Evolutionary conservation across 352 stramenopile species (phyloP).

Genomic region (Phytophthora sp.): DNA sequence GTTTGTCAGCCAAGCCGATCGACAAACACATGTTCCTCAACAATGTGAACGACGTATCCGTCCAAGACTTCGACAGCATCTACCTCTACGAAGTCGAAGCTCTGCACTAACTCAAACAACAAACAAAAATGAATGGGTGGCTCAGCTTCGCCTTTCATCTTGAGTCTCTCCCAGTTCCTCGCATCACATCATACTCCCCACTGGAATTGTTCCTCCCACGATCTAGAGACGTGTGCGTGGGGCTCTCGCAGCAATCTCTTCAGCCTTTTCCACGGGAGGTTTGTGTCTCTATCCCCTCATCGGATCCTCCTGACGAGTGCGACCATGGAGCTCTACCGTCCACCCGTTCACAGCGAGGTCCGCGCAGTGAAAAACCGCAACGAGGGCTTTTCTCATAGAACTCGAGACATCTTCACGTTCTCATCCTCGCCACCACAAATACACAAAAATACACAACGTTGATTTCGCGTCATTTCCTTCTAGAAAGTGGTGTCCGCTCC

Average conservation of each 20-base stretch:
- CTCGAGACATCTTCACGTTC: constrained; percentile 31
- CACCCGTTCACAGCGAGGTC: constrained; percentile 9
- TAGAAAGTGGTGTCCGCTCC: constrained; percentile 18
- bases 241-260: constrained; percentile 44
- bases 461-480: constrained; percentile 7
- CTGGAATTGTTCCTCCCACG: constrained; percentile 37
- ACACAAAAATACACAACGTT: background rate
- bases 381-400: constrained; percentile 17
- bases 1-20: constrained; percentile 40
- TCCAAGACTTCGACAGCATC: constrained; percentile 47
- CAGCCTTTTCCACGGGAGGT: constrained; percentile 44
- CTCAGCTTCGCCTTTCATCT: constrained; percentile 82
- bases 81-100: constrained; percentile 62
- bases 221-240: constrained; percentile 46
- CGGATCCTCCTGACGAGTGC: constrained; percentile 6
- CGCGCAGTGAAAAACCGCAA: background rate
- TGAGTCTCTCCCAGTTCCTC: constrained; percentile 40
- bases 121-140: constrained; percentile 39
- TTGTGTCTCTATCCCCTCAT: constrained; percentile 14
- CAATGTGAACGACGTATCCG: background rate
- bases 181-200: constrained; percentile 1
- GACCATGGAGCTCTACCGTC: constrained; percentile 23
- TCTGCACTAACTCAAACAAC: background rate
- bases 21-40: constrained; percentile 39
- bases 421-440: constrained; percentile 33